phyloP scores from a whole-genome alignment of 768 basidiomycete species.

The Hygrophorus russula region DNA sequence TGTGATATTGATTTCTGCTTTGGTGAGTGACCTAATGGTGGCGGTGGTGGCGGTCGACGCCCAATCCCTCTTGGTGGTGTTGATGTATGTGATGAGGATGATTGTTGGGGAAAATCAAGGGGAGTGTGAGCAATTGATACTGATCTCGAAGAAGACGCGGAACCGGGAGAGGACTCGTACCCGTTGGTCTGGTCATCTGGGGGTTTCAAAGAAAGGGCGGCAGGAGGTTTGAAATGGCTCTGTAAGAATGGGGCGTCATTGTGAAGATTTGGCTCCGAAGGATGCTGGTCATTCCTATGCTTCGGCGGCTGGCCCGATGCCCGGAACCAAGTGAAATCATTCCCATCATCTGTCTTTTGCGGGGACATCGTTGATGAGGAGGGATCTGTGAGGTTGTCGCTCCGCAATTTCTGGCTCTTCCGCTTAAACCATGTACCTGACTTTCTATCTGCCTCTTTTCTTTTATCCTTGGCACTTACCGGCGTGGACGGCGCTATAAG shows the following conservation, averaged over 20 bases:
- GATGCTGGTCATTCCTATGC: constrained; percentile 9
- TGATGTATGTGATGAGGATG: constrained; percentile 16
- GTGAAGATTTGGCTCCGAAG: constrained; percentile 13
- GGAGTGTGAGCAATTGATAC: constrained; percentile 2
- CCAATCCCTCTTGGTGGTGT: constrained; percentile 11
- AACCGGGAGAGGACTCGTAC: constrained; percentile 11
- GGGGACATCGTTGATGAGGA: constrained; percentile 8
- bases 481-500: constrained; percentile 16
- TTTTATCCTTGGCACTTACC: constrained; percentile 21
- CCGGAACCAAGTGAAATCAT: constrained; percentile 9
- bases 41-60: constrained; percentile 13
- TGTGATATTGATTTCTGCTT: constrained; percentile 4
- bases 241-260: constrained; percentile 4
- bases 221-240: constrained; percentile 1
- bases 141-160: constrained; percentile 9
- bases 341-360: neutral
- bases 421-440: constrained; percentile 42
- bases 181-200: constrained; percentile 3
- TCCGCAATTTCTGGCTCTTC: constrained; percentile 31
- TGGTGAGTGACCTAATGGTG: constrained; percentile 12
- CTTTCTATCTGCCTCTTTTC: constrained; percentile 32
- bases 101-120: constrained; percentile 6
- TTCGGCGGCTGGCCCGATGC: constrained; percentile 8
- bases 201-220: neutral
- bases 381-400: neutral